These are phyloP conservation scores for Cytidiella melzeri DNA, from an alignment of 768 basidiomycete genomes.

Conservation along the genomic window DNA sequence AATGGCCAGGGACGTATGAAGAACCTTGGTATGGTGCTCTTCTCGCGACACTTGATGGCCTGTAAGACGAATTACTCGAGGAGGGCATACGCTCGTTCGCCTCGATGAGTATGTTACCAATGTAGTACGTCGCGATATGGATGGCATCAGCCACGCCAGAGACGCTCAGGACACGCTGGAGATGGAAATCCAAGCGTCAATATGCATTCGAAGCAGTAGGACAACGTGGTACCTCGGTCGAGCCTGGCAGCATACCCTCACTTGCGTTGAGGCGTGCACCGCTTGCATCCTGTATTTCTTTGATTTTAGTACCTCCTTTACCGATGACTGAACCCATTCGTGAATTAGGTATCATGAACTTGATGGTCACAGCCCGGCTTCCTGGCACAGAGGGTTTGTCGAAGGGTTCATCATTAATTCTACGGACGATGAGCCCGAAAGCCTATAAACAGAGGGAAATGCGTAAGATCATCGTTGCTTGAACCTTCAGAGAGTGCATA, in stretches of 20 bases:
- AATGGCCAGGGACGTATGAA: slow-evolving; percentile 58
- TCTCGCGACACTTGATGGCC: slow-evolving; percentile 56
- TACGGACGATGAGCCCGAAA: slow-evolving; percentile 95
- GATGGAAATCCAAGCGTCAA: slow-evolving; percentile 10
- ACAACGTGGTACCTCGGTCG: slow-evolving; percentile 76
- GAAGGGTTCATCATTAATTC: slow-evolving; percentile 99
- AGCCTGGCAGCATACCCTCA: slow-evolving; percentile 97
- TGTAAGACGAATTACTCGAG: slow-evolving; percentile 45
- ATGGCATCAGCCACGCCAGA: slow-evolving; percentile 99
- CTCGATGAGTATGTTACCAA: slow-evolving; percentile 95
- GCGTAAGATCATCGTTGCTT: slow-evolving; percentile 3
- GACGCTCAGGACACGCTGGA: slow-evolving; percentile 91
- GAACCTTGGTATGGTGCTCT: slow-evolving; percentile 42
- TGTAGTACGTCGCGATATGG: slow-evolving; percentile 99
- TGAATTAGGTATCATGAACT: slow-evolving; percentile 99
- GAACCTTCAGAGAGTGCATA: slow-evolving; percentile 19
- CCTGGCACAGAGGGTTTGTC: slow-evolving; percentile 97
- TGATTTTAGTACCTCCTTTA: slow-evolving; percentile 96
- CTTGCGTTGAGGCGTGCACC: slow-evolving; percentile 95
- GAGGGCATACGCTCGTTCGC: slow-evolving; percentile 81
- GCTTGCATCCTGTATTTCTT: slow-evolving; percentile 98
- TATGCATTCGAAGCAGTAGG: not conserved
- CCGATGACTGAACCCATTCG: slow-evolving; percentile 99
- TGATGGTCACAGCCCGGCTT: slow-evolving; percentile 97
- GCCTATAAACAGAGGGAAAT: slow-evolving; percentile 46